Base-by-base conservation (phyloP, 495 filamentous ascomycete genomes). In the Neurospora tetrasperma region DNA sequence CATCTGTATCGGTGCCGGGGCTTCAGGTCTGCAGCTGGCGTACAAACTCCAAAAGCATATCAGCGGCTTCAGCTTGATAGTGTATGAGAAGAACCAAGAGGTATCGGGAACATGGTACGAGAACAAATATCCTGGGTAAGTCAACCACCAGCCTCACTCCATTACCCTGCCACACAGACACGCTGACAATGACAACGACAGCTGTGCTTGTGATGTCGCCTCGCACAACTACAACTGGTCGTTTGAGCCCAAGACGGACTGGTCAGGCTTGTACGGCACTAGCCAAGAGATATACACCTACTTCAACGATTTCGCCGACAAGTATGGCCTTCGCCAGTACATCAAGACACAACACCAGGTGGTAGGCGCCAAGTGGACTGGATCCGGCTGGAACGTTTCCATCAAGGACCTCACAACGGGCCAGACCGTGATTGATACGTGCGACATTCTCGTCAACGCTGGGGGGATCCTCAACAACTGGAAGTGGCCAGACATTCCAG, bases 401-500 rank as follows among this genome's bases (percentile, higher is more conserved):
- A 9, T 62, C 54, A 62, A 31, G 23, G 6, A 31, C 23, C 54
- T 62, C 23, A 62, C 23, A 62, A 62, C 54, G 23, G 54, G 54
- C 31, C 23, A 62, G 31, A 62, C 23, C 6, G 54, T 31, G 6
- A 62, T 16, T 12, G 54, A 62, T 62, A 62, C 23, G 5, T 62
- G 54, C 2, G 54, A 62, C 54, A 27, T 62, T 16, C 54, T 62
- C 54, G 54, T 62, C 54, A 62, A 62, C 16, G 54, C 54, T 31
- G 54, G 23, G 16, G 54, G 54, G 16, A 10, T 62, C 23, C 54
- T 62, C 54, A 62, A 62, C 23, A 62, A 62, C 12, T 62, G 54
- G 54, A 88, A 43, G 77, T 90, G 59, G 88, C 89, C 16, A 2
- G 79, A 82, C 16, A 83, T 84, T 69, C 81, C 84, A 3, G 85